Evolutionary conservation across 129 eudicot genomes (phyloP), one percentile per base, ranked within the genome.

Genomic region (Rutidosis leptorrhynchoides): DNA sequence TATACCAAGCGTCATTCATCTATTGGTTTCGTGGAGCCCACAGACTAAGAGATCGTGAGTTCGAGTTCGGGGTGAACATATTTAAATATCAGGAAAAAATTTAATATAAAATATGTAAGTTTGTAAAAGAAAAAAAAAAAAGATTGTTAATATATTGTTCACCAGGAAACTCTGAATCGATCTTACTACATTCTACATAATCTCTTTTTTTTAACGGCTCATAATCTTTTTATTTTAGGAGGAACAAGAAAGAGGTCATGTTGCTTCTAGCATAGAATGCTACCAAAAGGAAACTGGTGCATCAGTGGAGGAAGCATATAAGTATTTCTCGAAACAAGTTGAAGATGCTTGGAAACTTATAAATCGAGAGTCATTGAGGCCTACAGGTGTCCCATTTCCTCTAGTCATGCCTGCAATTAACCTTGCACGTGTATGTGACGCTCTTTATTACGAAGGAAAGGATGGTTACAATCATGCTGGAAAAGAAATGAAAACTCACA

Each of bases 221-320:
- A 33, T 23, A 26, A 22, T 1, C n/a, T n/a, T n/a, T n/a, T n/a
- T n/a, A n/a, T 56, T 21, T 23, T 11, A 64, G 69, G 35, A 22
- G 5, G 74, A 69, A 19, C 74, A 16, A 56, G 35, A 55, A 22
- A 54, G 62, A 27, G 51, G 10, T 2, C 73, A 53, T 68, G 24
- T 56, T 2, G 66, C 74, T 57, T 37, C 65, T 1, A 29, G 58
- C 26, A 26, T 69, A 14, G 66, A 69, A 22, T 69, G 74, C 58
- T 69, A 69, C 43, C 19, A 3, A 19, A 35, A 58, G 74, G 35
- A 69, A 26, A 19, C 9, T n/a, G 74, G 45, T n/a, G 74, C 11
- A 4, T 37, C 66, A 14, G 35, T 35, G 24, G 66, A 69, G 42
- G 43, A 69, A 20, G 56, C 74, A 7, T 0, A 14, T 57, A 28